Conservation (phyloP, 2,329 filamentous ascomycete genomes). For the Pseudogymnoascus sp. region DNA sequence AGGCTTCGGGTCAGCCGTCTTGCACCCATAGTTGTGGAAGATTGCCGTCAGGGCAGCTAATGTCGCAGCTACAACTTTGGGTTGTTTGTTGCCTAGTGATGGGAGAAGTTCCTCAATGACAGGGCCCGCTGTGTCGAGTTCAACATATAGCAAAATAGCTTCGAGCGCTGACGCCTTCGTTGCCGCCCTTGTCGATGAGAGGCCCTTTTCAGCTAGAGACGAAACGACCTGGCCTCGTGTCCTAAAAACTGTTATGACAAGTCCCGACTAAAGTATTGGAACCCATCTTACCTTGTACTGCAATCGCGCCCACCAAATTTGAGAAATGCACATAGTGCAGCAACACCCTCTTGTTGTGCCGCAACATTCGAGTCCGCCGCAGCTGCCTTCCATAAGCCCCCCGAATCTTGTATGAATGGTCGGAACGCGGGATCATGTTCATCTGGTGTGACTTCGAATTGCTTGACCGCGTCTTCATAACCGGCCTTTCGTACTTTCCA, state of each 20-base stretch:
- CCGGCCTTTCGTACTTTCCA: slow-evolving; percentile 97
- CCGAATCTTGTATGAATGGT: slow-evolving; percentile 77
- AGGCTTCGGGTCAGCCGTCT: slow-evolving; percentile 86
- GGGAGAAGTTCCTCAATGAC: slow-evolving; percentile 87
- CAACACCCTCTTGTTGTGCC: slow-evolving; percentile 87
- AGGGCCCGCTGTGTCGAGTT: slow-evolving; percentile 77
- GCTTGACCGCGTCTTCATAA: slow-evolving; percentile 86
- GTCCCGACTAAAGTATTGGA: background rate
- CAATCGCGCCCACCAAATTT: slow-evolving; percentile 81
- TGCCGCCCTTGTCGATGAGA: slow-evolving; percentile 77
- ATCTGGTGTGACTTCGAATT: slow-evolving; percentile 76
- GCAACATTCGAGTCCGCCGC: slow-evolving; percentile 94
- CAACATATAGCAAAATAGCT: slow-evolving; percentile 78
- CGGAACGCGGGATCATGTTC: slow-evolving; percentile 80
- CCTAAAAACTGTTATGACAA: slow-evolving; percentile 32
- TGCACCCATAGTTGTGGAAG: slow-evolving; percentile 91
- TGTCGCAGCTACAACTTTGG: slow-evolving; percentile 74
- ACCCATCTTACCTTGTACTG: slow-evolving; percentile 51
- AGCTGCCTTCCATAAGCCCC: slow-evolving; percentile 77
- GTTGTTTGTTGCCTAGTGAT: slow-evolving; percentile 76
- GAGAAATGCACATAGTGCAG: slow-evolving; percentile 81
- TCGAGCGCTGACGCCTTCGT: slow-evolving; percentile 84
- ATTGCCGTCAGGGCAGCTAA: slow-evolving; percentile 72
- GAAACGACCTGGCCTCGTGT: slow-evolving; percentile 68
- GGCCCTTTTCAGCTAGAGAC: slow-evolving; percentile 82